phyloP scores from a whole-genome alignment of 768 basidiomycete genomes.

The Leucocoprinus birnbaumii region DNA sequence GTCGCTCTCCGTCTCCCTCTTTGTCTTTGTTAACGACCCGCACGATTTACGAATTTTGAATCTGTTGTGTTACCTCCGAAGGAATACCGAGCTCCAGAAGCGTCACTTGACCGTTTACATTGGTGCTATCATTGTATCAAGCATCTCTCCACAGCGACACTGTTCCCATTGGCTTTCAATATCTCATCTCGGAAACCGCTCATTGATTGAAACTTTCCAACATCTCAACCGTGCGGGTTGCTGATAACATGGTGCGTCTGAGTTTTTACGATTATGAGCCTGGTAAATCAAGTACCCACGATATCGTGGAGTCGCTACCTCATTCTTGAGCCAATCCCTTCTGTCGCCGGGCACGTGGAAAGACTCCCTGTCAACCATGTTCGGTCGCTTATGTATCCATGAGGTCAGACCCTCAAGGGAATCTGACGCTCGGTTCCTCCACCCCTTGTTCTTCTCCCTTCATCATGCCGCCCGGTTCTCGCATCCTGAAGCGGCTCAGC shows the following conservation, averaged over 20 bases:
- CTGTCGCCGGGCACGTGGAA: not conserved
- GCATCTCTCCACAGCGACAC: too few relatives aligned
- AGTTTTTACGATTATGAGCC: not conserved
- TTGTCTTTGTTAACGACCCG: not conserved
- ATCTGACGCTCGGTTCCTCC: constrained; percentile 13
- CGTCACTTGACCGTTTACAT: not conserved
- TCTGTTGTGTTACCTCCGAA: not conserved
- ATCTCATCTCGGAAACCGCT: not conserved
- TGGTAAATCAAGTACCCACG: constrained; percentile 7
- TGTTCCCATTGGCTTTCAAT: too few relatives aligned
- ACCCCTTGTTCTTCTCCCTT: constrained; percentile 6
- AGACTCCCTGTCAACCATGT: constrained; percentile 6
- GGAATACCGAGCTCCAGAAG: constrained; percentile 3
- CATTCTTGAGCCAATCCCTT: constrained; percentile 9
- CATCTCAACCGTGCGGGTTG: not conserved
- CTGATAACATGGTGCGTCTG: not conserved
- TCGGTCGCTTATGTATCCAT: constrained; percentile 14
- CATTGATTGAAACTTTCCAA: too few relatives aligned
- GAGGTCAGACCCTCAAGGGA: not conserved
- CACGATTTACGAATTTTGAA: not conserved
- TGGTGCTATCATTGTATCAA: too few relatives aligned
- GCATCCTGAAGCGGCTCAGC: constrained; percentile 12
- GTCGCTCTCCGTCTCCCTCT: not conserved
- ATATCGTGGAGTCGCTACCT: constrained; percentile 4
- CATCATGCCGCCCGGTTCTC: constrained; percentile 14